Evolutionary conservation across 345 rosid genomes (phyloP).

Genomic region (Nasturtium officinale): DNA sequence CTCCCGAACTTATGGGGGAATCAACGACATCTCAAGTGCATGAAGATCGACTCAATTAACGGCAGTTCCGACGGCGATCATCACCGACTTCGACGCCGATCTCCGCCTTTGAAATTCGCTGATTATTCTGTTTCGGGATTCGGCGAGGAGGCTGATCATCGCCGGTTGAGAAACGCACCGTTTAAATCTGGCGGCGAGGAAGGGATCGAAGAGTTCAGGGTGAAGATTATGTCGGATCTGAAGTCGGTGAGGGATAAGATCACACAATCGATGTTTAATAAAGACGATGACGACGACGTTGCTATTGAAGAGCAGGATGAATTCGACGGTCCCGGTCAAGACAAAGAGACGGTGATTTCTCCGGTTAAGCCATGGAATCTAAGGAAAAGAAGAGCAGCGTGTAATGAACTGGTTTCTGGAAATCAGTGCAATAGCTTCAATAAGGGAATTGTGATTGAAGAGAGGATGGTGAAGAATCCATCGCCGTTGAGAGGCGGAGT

Average conservation of each 20-base stretch:
- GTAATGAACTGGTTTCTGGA: conserved; percentile 50
- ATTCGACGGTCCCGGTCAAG: conserved; percentile 31
- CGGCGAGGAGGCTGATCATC: conserved; percentile 2
- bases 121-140: conserved; percentile 17
- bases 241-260: conserved; percentile 55
- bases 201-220: conserved; percentile 76
- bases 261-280: conserved; percentile 47
- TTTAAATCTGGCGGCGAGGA: conserved; percentile 47
- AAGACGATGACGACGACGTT: conserved; percentile 45
- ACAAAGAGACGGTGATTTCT: conserved; percentile 42
- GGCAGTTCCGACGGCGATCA: conserved; percentile 40
- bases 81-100: conserved; percentile 48
- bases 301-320: conserved; percentile 41
- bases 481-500: conserved; percentile 44
- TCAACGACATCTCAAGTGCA: conserved; percentile 58
- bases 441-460: conserved; percentile 46
- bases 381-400: conserved; percentile 72
- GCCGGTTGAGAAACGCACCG: conserved; percentile 24
- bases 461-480: conserved; percentile 34
- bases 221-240: conserved; percentile 60
- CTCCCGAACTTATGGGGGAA: conserved; percentile 65
- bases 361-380: conserved; percentile 77
- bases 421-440: conserved; percentile 1
- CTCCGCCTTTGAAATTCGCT: conserved; percentile 44
- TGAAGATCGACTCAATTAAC: conserved; percentile 48